Evolutionary conservation across 2,329 filamentous ascomycete species (phyloP), one percentile per base, ranked within the genome.

Genomic region (Lasiodiplodia theobromae): DNA sequence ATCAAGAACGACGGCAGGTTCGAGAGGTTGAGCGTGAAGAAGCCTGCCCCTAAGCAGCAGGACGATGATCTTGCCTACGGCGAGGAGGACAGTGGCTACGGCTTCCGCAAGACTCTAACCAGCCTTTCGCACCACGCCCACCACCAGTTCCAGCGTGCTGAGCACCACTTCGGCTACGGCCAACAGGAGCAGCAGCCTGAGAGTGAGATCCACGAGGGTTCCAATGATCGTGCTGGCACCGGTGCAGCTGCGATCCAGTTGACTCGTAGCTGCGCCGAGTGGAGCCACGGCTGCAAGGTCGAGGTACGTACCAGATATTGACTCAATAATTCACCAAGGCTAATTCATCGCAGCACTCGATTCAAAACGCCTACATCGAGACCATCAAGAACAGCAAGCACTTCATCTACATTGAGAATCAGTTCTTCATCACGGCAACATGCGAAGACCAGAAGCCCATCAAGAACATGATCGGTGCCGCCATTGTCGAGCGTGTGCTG

Each of bases 361-460:
- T 97, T 70, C 88, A 90, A 70, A 94, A 95, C 76, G 94, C 94
- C 1, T 97, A 97, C 75, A 88, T 92, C 40, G 85, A 91, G 53
- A 86, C 89, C 34, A 94, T 94, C 73, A 83, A 81, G 47, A 88
- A 89, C 60, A 90, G 90, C 21, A 82, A 89, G 74, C 89, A 93
- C 76, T 94, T 91, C 74, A 80, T 94, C 69, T 94, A 94, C 78
- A 93, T 94, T 44, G 91, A 94, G 77, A 94, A 94, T 74, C 89
- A 93, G 84, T 96, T 96, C 82, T 96, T 96, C 84, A 96, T 96
- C 79, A 96, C 92, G 0, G 91, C 92, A 2, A 94, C 92, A 1
- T 85, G 84, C 58, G 85, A 91, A 66, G 82, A 88, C 68, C 92
- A 94, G 76, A 85, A 86, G 70, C 91, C 92, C 0, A 88, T 96